Percentiles rank a stretch among this genome's conserved stretches.
These are phyloP conservation scores for Ophiocordyceps australis DNA, from an alignment of 2,329 filamentous ascomycete species.

Conservation along the genomic window DNA sequence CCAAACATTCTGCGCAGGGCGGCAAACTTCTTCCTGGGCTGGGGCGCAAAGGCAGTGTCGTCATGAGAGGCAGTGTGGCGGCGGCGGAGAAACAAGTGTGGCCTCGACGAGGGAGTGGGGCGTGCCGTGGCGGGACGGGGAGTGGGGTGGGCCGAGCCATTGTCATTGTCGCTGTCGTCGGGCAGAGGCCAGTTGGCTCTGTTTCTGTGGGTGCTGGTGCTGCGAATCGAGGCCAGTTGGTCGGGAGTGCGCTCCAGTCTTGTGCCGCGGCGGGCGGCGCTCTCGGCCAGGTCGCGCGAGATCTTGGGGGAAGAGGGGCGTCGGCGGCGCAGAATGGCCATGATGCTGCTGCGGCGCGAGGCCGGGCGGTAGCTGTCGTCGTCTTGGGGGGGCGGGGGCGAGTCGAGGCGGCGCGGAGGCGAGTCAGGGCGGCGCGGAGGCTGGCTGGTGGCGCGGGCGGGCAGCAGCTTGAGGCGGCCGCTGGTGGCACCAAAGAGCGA, in stretches of 20 bases:
- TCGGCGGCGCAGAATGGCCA: conserved; percentile 47
- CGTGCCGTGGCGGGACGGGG: conserved; percentile 3
- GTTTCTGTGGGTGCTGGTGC: conserved; percentile 12
- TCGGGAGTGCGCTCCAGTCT: conserved; percentile 38
- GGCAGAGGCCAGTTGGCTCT: conserved; percentile 15
- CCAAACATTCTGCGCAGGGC: conserved; percentile 46
- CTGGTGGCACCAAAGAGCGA: too few relatives aligned
- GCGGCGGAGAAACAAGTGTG: background rate
- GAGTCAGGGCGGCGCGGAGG: conserved; percentile 4
- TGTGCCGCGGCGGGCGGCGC: conserved; percentile 42
- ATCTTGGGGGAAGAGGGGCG: conserved; percentile 30
- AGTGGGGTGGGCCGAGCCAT: background rate
- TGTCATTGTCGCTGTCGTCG: conserved; percentile 2
- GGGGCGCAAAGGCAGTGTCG: conserved; percentile 1
- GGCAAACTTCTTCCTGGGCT: conserved; percentile 44
- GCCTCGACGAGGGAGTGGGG: conserved; percentile 2
- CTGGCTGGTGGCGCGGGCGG: conserved; percentile 24
- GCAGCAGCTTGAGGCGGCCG: too few relatives aligned
- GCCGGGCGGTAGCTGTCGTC: conserved; percentile 1
- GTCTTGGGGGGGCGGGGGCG: conserved; percentile 6
- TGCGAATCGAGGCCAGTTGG: conserved; percentile 29
- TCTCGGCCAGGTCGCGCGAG: conserved; percentile 34
- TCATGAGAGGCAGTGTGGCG: background rate
- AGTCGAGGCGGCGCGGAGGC: conserved; percentile 11
- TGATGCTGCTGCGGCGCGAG: conserved; percentile 27